Conservation (phyloP, 2,329 filamentous ascomycete genomes). For the Phialemonium atrogriseum region DNA sequence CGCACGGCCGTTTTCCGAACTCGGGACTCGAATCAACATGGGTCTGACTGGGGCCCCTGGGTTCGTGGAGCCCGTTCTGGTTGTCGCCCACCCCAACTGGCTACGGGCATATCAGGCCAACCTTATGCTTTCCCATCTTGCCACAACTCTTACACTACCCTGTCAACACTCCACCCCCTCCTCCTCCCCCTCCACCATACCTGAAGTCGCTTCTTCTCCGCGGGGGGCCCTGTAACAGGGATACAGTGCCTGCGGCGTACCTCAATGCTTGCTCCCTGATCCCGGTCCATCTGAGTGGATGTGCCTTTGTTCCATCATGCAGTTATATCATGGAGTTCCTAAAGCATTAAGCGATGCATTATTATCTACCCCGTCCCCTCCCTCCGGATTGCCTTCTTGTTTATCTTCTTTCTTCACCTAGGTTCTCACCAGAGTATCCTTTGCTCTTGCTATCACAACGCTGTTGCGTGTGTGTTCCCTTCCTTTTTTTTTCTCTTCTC, state of each 20-base stretch:
- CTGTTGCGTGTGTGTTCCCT: conserved; percentile 23
- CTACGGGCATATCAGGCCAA: conserved; percentile 11
- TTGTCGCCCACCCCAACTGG: conserved; percentile 3
- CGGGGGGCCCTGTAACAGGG: conserved; percentile 38
- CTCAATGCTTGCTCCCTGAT: no score
- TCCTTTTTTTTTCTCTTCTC: conserved; percentile 27
- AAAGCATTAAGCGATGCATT: conserved; percentile 20
- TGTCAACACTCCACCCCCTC: not conserved
- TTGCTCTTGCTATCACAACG: conserved; percentile 14
- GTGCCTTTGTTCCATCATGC: conserved; percentile 23
- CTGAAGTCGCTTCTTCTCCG: no score
- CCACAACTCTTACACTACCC: no score
- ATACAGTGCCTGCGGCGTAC: no score
- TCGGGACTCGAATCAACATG: conserved; percentile 10
- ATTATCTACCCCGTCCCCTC: conserved; percentile 26
- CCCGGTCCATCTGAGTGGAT: conserved; percentile 24
- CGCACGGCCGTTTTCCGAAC: conserved; percentile 17
- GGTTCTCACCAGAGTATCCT: conserved; percentile 13
- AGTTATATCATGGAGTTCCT: conserved; percentile 16
- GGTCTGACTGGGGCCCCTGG: conserved; percentile 8
- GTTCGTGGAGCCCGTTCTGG: not conserved
- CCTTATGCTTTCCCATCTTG: conserved; percentile 24
- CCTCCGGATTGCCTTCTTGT: conserved; percentile 15
- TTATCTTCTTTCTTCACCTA: conserved; percentile 17
- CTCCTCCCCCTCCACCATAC: conserved; percentile 11